Percentiles rank a stretch among this genome's conserved stretches.
Evolutionary conservation across 805 yeast species (phyloP).

Genomic region (Metschnikowia colocasiae): DNA sequence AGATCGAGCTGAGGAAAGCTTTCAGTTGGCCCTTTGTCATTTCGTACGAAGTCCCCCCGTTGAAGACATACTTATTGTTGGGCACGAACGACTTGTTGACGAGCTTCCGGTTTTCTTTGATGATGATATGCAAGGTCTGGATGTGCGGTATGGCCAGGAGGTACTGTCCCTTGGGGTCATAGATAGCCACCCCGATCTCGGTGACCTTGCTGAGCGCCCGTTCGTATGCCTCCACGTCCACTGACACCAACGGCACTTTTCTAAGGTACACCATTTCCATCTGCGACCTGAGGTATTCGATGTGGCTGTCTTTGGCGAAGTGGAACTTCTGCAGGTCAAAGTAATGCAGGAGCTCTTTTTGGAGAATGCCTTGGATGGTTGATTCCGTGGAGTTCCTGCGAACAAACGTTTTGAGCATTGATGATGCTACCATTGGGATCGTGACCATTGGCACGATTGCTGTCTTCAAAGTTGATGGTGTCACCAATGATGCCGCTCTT

Average conservation of each 20-base stretch:
- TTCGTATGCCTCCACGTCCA: constrained; percentile 29
- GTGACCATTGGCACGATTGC: too few relatives aligned
- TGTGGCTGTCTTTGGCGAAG: constrained; percentile 10
- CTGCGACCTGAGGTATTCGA: constrained; percentile 10
- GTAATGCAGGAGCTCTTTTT: constrained; percentile 9
- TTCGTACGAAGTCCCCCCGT: constrained; percentile 23
- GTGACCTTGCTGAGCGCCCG: constrained; percentile 16
- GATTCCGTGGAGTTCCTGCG: background rate
- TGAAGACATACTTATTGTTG: constrained; percentile 20
- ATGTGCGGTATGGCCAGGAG: constrained; percentile 19
- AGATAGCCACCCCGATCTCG: constrained; percentile 25
- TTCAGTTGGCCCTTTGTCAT: constrained; percentile 12
- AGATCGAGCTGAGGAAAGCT: constrained; percentile 9
- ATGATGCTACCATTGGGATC: too few relatives aligned
- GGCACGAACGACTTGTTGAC: constrained; percentile 22
- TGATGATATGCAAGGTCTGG: constrained; percentile 20
- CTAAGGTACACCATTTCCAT: constrained; percentile 23
- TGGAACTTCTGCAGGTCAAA: constrained; percentile 10
- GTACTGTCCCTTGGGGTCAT: constrained; percentile 21
- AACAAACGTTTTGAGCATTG: background rate
- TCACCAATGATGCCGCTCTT: too few relatives aligned
- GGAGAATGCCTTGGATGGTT: background rate
- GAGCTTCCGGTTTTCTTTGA: constrained; percentile 17
- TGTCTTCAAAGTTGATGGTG: too few relatives aligned
- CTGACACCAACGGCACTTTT: constrained; percentile 22